Evolutionary conservation across 179 eudicot genomes (phyloP).

Genomic region (Beta macrorhiza): DNA sequence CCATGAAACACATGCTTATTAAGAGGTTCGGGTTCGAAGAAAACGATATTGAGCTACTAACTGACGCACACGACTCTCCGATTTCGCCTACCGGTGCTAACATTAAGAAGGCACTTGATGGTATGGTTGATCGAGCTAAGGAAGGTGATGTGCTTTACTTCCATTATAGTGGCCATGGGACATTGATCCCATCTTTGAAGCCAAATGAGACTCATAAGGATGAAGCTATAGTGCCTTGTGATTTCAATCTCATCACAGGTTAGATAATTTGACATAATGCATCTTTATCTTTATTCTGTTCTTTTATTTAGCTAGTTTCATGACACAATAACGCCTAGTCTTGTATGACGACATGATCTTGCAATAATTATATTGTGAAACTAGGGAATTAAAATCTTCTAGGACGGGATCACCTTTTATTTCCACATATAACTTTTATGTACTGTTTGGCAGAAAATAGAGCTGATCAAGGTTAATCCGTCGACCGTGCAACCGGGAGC

Average conservation of each 20-base stretch:
- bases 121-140: slow-evolving; percentile 51
- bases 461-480: too few species aligned
- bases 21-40: slow-evolving; percentile 45
- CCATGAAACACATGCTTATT: slow-evolving; percentile 42
- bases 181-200: slow-evolving; percentile 36
- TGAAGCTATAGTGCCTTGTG: slow-evolving; percentile 69
- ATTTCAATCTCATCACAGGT: slow-evolving; percentile 73
- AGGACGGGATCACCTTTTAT: too few species aligned
- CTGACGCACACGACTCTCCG: slow-evolving; percentile 33
- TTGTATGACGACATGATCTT: too few species aligned
- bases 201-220: slow-evolving; percentile 40
- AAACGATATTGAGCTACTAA: slow-evolving; percentile 41
- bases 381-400: too few species aligned
- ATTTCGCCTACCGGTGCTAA: slow-evolving; percentile 59
- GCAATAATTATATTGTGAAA: too few species aligned
- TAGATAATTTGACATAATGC: background rate
- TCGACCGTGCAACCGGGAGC: too few species aligned
- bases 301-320: too few species aligned
- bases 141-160: slow-evolving; percentile 61
- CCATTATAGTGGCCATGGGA: slow-evolving; percentile 73
- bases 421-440: too few species aligned
- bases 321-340: too few species aligned
- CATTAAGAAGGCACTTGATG: slow-evolving; percentile 49
- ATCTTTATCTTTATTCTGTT: background rate
- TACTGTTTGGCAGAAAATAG: too few species aligned